Evolutionary conservation across 345 rosid species (phyloP).

Genomic region (Barbarea vulgaris): DNA sequence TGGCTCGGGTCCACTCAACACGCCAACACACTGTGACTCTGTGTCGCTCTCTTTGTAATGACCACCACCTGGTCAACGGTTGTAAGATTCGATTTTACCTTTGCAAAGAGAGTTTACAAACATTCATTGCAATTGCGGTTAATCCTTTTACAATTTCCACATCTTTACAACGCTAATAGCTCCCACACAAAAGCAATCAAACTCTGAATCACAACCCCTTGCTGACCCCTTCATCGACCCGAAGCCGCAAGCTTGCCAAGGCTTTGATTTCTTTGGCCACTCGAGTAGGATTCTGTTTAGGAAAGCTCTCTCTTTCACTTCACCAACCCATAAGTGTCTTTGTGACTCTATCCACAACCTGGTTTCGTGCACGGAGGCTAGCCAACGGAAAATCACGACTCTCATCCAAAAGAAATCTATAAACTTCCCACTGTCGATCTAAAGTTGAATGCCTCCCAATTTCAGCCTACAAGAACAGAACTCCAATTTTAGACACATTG

Average conservation of each 20-base stretch:
- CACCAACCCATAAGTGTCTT: conserved; percentile 75
- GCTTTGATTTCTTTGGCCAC: neutral
- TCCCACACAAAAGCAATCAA: conserved; percentile 21
- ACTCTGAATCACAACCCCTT: conserved; percentile 9
- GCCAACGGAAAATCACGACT: conserved; percentile 54
- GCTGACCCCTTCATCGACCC: conserved; percentile 5
- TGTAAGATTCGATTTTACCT: neutral
- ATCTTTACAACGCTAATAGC: conserved; percentile 22
- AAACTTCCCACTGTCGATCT: conserved; percentile 76
- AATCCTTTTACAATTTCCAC: conserved; percentile 14
- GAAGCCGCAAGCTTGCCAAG: neutral
- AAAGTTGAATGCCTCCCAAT: conserved; percentile 62
- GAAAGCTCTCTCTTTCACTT: conserved; percentile 21
- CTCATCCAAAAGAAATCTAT: conserved; percentile 74
- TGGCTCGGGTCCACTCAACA: neutral
- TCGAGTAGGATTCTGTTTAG: neutral
- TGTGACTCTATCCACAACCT: conserved; percentile 61
- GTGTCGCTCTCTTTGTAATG: neutral
- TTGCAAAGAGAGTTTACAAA: conserved; percentile 24
- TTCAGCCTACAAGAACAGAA: conserved; percentile 53
- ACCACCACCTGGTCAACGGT: neutral
- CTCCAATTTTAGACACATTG: neutral
- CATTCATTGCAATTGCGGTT: conserved; percentile 29
- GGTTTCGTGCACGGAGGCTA: conserved; percentile 50
- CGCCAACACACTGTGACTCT: neutral